A percentile compares a stretch with the other conserved stretches of the same genome.
Conservation (phyloP, 805 yeast species). For the Millerago galiae region DNA sequence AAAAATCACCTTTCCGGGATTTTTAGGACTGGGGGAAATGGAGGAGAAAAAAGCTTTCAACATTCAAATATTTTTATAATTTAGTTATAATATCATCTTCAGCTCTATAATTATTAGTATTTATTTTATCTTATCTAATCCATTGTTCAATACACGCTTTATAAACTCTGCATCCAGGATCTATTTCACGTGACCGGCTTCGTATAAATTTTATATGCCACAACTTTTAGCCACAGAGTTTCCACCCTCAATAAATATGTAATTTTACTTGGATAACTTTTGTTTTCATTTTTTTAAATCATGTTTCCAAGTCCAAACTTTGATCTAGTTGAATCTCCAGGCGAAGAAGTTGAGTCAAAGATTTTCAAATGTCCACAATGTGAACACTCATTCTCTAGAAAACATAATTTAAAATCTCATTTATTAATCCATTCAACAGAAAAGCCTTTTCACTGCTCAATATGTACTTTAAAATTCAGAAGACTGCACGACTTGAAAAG, state of each 20-base stretch:
- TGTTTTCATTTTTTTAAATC: too few relatives aligned
- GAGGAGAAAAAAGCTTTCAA: background rate
- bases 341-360: constrained; percentile 18
- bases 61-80: too few relatives aligned
- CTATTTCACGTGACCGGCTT: too few relatives aligned
- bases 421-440: constrained; percentile 58
- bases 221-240: background rate
- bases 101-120: too few relatives aligned
- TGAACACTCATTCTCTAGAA: constrained; percentile 58
- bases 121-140: too few relatives aligned
- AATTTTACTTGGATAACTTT: too few relatives aligned
- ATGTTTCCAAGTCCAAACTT: constrained; percentile 2
- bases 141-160: too few relatives aligned
- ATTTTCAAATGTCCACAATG: constrained; percentile 52
- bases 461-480: constrained; percentile 58
- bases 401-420: constrained; percentile 71
- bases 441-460: constrained; percentile 57
- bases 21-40: background rate
- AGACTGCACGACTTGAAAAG: constrained; percentile 72
- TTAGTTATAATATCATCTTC: too few relatives aligned
- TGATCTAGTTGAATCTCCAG: background rate
- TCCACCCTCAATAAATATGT: too few relatives aligned
- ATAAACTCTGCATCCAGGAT: too few relatives aligned
- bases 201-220: background rate
- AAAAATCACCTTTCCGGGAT: background rate